These are phyloP conservation scores for Mycena pura DNA, from an alignment of 768 basidiomycete genomes.

Conservation along the genomic window DNA sequence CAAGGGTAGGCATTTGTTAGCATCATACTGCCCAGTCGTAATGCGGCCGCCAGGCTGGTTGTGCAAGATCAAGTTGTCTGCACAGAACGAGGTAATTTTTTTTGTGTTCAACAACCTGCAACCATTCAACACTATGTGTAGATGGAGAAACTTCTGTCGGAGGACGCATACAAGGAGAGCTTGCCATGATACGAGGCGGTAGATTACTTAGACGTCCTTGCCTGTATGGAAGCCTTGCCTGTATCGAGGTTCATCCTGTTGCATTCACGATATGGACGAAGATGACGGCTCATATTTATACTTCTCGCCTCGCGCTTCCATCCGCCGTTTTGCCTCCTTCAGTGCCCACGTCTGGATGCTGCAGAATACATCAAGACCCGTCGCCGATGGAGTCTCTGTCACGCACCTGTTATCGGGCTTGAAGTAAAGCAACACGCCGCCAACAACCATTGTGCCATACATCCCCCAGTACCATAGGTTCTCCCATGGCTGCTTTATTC, in stretches of 20 bases:
- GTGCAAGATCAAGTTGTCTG: slow-evolving; percentile 86
- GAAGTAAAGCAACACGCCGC: slow-evolving; percentile 81
- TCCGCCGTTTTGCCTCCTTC: slow-evolving; percentile 85
- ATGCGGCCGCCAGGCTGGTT: slow-evolving; percentile 78
- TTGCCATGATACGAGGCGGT: slow-evolving; percentile 34
- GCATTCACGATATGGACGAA: slow-evolving; percentile 31
- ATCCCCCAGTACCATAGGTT: slow-evolving; percentile 89
- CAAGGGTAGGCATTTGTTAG: slow-evolving; percentile 60
- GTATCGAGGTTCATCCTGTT: background rate
- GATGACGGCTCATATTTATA: slow-evolving; percentile 77
- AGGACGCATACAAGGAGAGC: slow-evolving; percentile 70
- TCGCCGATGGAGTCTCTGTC: background rate
- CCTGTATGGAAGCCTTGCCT: slow-evolving; percentile 30
- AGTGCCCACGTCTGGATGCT: slow-evolving; percentile 95
- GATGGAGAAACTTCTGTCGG: slow-evolving; percentile 75
- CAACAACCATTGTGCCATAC: slow-evolving; percentile 86
- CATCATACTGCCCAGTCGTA: background rate
- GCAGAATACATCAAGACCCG: slow-evolving; percentile 3
- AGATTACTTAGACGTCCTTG: slow-evolving; percentile 11
- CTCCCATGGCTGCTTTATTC: slow-evolving; percentile 92
- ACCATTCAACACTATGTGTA: slow-evolving; percentile 34
- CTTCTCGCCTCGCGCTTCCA: slow-evolving; percentile 93
- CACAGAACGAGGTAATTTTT: slow-evolving; percentile 74
- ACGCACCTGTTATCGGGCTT: slow-evolving; percentile 92
- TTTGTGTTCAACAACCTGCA: background rate